Percentiles rank a stretch among this genome's conserved stretches.
These are phyloP conservation scores for Tephrocybe sp. DNA, from an alignment of 768 basidiomycete species.

Conservation along the genomic window DNA sequence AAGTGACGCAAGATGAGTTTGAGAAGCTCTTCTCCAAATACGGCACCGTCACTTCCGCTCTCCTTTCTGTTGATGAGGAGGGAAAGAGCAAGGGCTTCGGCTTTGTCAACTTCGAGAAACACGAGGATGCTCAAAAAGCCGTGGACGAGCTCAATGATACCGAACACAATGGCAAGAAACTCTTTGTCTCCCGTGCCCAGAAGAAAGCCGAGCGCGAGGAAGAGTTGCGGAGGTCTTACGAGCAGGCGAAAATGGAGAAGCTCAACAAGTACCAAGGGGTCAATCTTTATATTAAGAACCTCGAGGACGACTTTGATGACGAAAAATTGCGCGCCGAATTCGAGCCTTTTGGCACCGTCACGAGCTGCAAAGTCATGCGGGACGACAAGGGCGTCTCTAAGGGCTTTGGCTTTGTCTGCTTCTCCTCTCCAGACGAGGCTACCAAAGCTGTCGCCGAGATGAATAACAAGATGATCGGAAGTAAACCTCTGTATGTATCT, in stretches of 20 bases:
- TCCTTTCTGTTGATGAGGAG: constrained; percentile 80
- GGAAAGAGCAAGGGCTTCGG: constrained; percentile 97
- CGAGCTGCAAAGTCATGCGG: constrained; percentile 98
- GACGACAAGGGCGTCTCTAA: constrained; percentile 93
- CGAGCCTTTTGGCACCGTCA: constrained; percentile 95
- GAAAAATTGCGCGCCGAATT: constrained; percentile 97
- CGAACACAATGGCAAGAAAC: constrained; percentile 82
- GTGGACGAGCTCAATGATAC: constrained; percentile 87
- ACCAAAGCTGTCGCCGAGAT: constrained; percentile 99
- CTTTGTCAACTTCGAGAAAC: constrained; percentile 94
- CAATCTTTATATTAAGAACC: constrained; percentile 99
- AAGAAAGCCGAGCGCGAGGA: constrained; percentile 99
- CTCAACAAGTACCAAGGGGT: constrained; percentile 98
- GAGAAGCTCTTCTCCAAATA: constrained; percentile 73
- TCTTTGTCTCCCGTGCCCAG: constrained; percentile 96
- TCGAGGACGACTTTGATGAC: constrained; percentile 97
- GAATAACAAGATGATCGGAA: constrained; percentile 99
- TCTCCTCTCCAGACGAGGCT: constrained; percentile 96
- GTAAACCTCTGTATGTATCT: constrained; percentile 98
- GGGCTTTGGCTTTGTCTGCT: constrained; percentile 99
- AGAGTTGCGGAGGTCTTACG: constrained; percentile 90
- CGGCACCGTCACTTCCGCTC: constrained; percentile 86
- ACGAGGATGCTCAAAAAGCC: constrained; percentile 90
- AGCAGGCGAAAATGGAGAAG: constrained; percentile 96
- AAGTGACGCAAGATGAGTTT: constrained; percentile 85